phyloP scores from a whole-genome alignment of 2,329 filamentous ascomycete genomes.

The Aureobasidium sp. region DNA sequence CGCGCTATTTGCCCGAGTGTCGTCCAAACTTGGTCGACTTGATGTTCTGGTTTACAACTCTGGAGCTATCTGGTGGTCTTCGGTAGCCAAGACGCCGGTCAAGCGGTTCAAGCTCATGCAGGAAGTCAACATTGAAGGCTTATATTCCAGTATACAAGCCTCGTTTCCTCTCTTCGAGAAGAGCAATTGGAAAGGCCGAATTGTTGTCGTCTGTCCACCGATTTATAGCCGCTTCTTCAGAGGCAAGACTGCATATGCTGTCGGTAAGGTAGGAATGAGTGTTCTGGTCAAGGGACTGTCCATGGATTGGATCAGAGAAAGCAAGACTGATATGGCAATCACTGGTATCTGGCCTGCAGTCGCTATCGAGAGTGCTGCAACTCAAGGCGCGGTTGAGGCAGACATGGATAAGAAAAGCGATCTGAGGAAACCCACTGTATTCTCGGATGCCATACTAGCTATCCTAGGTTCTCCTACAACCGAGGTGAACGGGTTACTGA shows the following conservation, averaged over 20 bases:
- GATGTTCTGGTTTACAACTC: slow-evolving; percentile 77
- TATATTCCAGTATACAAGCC: slow-evolving; percentile 66
- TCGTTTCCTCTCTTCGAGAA: slow-evolving; percentile 57
- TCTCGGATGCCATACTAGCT: slow-evolving; percentile 69
- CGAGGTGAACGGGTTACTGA: slow-evolving; percentile 62
- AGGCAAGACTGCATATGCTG: slow-evolving; percentile 78
- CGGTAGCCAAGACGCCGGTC: slow-evolving; percentile 60
- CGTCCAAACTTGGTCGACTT: slow-evolving; percentile 41
- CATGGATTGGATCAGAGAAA: slow-evolving; percentile 70
- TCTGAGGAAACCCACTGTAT: slow-evolving; percentile 50
- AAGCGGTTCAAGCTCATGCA: slow-evolving; percentile 58
- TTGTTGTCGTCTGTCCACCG: slow-evolving; percentile 74
- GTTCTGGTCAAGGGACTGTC: slow-evolving; percentile 73
- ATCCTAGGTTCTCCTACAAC: slow-evolving; percentile 56
- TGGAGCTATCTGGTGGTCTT: slow-evolving; percentile 78
- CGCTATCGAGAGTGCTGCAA: slow-evolving; percentile 70
- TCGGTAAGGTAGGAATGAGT: slow-evolving; percentile 72
- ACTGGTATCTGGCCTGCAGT: slow-evolving; percentile 77
- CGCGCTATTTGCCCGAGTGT: background rate
- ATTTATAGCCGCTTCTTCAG: slow-evolving; percentile 81
- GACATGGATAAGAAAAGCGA: slow-evolving; percentile 21
- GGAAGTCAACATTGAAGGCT: slow-evolving; percentile 63
- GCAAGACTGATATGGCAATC: slow-evolving; percentile 61
- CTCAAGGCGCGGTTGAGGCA: slow-evolving; percentile 42
- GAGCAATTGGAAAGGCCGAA: slow-evolving; percentile 46